Percentiles rank a stretch among this genome's conserved stretches.
These are phyloP conservation scores for Sarocladium oryzae DNA, from an alignment of 2,329 filamentous ascomycete genomes.

Conservation along the genomic window DNA sequence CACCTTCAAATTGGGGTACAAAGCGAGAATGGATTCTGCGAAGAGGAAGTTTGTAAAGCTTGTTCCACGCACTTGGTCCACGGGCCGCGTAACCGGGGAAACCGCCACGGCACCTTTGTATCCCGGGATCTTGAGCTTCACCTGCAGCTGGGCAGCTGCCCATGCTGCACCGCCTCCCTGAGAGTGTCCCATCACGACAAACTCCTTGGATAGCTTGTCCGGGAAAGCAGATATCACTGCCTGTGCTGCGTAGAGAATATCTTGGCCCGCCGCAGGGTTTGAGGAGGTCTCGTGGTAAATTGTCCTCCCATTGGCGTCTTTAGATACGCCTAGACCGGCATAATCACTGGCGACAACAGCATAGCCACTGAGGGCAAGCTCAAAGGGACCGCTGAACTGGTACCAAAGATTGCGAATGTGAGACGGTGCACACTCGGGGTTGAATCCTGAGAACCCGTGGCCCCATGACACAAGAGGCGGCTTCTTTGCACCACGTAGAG, in stretches of 20 bases:
- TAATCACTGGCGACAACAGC: constrained; percentile 39
- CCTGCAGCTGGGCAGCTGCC: constrained; percentile 23
- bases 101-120: constrained; percentile 30
- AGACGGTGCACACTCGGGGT: constrained; percentile 32
- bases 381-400: constrained; percentile 30
- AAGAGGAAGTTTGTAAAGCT: constrained; percentile 12
- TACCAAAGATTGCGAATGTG: constrained; percentile 34
- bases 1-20: constrained; percentile 13
- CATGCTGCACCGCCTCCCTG: constrained; percentile 40
- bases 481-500: constrained; percentile 7
- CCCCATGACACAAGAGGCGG: constrained; percentile 33
- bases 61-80: constrained; percentile 11
- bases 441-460: constrained; percentile 38
- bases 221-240: constrained; percentile 36
- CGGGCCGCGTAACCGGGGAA: constrained; percentile 21
- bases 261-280: constrained; percentile 30
- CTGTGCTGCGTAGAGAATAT: constrained; percentile 33
- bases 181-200: constrained; percentile 39
- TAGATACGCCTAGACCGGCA: constrained; percentile 34
- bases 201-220: constrained; percentile 24
- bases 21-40: constrained; percentile 12
- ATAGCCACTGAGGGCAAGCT: constrained; percentile 34
- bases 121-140: constrained; percentile 22
- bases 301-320: constrained; percentile 22
- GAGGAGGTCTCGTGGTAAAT: constrained; percentile 28